phyloP scores from a whole-genome alignment of 2,329 filamentous ascomycete species.

The Parastagonospora nodorum region DNA sequence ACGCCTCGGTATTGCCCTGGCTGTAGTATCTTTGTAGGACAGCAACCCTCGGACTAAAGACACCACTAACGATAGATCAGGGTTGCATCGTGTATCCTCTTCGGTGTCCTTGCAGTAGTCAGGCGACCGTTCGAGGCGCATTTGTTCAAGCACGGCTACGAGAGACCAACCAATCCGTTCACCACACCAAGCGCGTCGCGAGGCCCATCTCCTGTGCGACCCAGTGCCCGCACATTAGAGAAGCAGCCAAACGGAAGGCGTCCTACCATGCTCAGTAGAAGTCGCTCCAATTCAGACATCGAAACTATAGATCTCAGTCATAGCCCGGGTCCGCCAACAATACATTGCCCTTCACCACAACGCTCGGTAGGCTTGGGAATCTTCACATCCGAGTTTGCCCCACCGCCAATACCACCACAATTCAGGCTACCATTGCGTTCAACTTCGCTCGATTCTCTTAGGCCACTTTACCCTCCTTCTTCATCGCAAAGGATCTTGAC shows the following conservation, averaged over 20 bases:
- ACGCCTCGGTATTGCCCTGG: conserved; percentile 37
- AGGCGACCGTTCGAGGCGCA: conserved; percentile 46
- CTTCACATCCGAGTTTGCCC: conserved; percentile 35
- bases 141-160: conserved; percentile 34
- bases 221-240: conserved; percentile 17
- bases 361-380: conserved; percentile 26
- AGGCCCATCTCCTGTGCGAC: conserved; percentile 20
- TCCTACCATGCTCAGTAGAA: conserved; percentile 21
- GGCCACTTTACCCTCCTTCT: conserved; percentile 20
- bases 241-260: conserved; percentile 12
- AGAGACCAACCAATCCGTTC: conserved; percentile 7
- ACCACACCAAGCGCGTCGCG: conserved; percentile 24
- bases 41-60: neutral
- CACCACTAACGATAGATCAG: conserved; percentile 19
- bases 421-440: conserved; percentile 19
- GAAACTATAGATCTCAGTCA: conserved; percentile 30
- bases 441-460: conserved; percentile 17
- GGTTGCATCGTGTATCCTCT: conserved; percentile 37
- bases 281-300: conserved; percentile 29
- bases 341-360: conserved; percentile 23
- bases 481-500: conserved; percentile 14
- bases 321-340: conserved; percentile 21
- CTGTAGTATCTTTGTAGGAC: conserved; percentile 42
- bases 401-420: conserved; percentile 33
- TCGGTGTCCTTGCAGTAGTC: conserved; percentile 39